A percentile compares a stretch with the other conserved stretches of the same genome.
Conservation (phyloP, 2,329 filamentous ascomycete species). For the Neofusicoccum sp. region DNA sequence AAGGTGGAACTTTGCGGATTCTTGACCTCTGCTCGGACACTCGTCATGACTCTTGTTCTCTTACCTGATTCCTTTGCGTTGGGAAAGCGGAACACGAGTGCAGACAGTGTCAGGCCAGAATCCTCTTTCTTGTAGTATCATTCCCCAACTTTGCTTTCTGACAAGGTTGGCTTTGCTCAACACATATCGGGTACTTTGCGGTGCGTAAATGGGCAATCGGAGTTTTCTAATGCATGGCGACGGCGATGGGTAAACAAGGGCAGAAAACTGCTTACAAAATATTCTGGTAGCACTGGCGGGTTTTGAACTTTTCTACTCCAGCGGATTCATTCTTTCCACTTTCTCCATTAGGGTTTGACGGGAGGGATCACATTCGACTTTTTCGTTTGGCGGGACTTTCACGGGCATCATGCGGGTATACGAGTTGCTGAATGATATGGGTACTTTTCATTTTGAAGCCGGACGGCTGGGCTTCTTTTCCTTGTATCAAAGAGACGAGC, state of each 20-base stretch:
- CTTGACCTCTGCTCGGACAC: not conserved
- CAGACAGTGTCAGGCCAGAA: not conserved
- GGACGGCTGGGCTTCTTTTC: no score
- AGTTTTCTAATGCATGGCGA: slow-evolving; percentile 11
- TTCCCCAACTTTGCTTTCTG: not conserved
- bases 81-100: not conserved
- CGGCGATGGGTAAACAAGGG: slow-evolving; percentile 3
- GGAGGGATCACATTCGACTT: not conserved
- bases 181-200: not conserved
- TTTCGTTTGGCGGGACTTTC: not conserved
- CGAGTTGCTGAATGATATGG: not conserved
- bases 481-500: no score
- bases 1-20: not conserved
- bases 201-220: not conserved
- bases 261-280: not conserved
- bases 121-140: slow-evolving; percentile 1
- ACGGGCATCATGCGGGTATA: not conserved
- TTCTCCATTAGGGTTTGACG: not conserved
- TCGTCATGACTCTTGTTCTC: not conserved
- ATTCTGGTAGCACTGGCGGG: not conserved
- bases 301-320: not conserved
- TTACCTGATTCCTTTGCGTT: not conserved
- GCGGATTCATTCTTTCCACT: not conserved
- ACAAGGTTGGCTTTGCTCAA: not conserved
- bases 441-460: not conserved